Evolutionary conservation across 2,329 filamentous ascomycete genomes (phyloP).

Genomic region (Colletotrichum higginsianum): DNA sequence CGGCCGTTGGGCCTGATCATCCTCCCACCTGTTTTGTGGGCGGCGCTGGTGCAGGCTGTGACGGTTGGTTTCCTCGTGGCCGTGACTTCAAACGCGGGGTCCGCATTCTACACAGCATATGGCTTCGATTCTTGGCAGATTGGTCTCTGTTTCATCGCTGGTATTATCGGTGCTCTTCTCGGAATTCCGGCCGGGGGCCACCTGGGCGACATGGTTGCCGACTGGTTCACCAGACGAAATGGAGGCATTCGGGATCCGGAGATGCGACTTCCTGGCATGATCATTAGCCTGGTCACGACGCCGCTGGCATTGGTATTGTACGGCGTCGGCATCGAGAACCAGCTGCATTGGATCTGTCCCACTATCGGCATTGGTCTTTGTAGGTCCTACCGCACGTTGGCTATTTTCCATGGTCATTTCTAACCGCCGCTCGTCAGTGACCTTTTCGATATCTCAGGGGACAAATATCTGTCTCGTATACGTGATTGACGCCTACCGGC

Average conservation of each 20-base stretch:
- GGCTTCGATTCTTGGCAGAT: slow-evolving; percentile 61
- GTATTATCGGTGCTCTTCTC: slow-evolving; percentile 62
- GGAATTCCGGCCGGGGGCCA: slow-evolving; percentile 67
- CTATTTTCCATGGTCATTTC: not conserved
- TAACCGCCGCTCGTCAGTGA: slow-evolving; percentile 55
- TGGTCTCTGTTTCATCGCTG: slow-evolving; percentile 66
- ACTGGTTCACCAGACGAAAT: slow-evolving; percentile 66
- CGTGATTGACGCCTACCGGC: slow-evolving; percentile 70
- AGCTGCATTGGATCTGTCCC: slow-evolving; percentile 68
- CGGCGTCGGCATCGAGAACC: slow-evolving; percentile 62
- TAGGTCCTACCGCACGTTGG: slow-evolving; percentile 51
- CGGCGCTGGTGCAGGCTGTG: slow-evolving; percentile 66
- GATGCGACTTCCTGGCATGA: slow-evolving; percentile 71
- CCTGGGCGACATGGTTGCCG: slow-evolving; percentile 63
- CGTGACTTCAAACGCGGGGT: slow-evolving; percentile 66
- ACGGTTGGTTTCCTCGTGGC: slow-evolving; percentile 71
- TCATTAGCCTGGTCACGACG: slow-evolving; percentile 65
- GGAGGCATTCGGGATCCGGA: slow-evolving; percentile 71
- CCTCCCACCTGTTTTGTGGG: slow-evolving; percentile 69
- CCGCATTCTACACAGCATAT: slow-evolving; percentile 60
- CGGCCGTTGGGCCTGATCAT: slow-evolving; percentile 65
- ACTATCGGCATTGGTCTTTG: slow-evolving; percentile 68
- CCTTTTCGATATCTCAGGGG: slow-evolving; percentile 69
- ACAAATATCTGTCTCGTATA: slow-evolving; percentile 72
- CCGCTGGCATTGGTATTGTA: slow-evolving; percentile 62